Percentiles rank a stretch among this genome's conserved stretches.
phyloP scores from a whole-genome alignment of 1,284 basidiomycete species.

The Grifola frondosa region DNA sequence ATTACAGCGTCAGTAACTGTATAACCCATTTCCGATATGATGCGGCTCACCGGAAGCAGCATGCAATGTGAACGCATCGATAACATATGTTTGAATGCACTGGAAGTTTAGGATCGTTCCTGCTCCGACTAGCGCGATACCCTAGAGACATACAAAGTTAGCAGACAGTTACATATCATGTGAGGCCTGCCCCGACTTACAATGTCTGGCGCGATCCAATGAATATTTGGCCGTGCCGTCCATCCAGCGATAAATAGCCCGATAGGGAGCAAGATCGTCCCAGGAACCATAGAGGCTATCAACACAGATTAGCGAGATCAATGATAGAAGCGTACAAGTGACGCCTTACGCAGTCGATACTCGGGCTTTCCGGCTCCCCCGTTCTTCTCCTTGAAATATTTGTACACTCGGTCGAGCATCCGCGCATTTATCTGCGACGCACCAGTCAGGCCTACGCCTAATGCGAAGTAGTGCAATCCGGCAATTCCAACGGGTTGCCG shows the following conservation, averaged over 20 bases:
- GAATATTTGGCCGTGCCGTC: conserved; percentile 51
- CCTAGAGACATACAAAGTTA: conserved; percentile 34
- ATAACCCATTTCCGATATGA: conserved; percentile 21
- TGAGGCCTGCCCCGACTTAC: no score
- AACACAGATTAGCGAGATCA: not conserved
- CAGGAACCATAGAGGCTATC: conserved; percentile 59
- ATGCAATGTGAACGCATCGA: conserved; percentile 66
- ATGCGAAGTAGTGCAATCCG: conserved; percentile 62
- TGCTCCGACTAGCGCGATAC: conserved; percentile 53
- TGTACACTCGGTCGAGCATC: conserved; percentile 55
- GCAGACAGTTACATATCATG: not conserved
- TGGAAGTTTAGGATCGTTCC: conserved; percentile 59
- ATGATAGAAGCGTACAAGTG: not conserved
- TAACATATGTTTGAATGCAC: conserved; percentile 60
- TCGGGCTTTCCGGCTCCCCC: conserved; percentile 59
- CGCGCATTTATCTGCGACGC: conserved; percentile 62
- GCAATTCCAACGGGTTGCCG: conserved; percentile 52
- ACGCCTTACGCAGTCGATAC: conserved; percentile 36
- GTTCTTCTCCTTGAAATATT: conserved; percentile 47
- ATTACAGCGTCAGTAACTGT: conserved; percentile 6
- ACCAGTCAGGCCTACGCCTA: conserved; percentile 53
- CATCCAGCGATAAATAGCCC: conserved; percentile 70
- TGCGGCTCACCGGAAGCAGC: conserved; percentile 53
- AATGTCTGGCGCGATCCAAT: conserved; percentile 71
- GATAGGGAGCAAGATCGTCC: conserved; percentile 51